Evolutionary conservation across 1,284 basidiomycete genomes (phyloP).

Genomic region (Irpex rosettiformis): DNA sequence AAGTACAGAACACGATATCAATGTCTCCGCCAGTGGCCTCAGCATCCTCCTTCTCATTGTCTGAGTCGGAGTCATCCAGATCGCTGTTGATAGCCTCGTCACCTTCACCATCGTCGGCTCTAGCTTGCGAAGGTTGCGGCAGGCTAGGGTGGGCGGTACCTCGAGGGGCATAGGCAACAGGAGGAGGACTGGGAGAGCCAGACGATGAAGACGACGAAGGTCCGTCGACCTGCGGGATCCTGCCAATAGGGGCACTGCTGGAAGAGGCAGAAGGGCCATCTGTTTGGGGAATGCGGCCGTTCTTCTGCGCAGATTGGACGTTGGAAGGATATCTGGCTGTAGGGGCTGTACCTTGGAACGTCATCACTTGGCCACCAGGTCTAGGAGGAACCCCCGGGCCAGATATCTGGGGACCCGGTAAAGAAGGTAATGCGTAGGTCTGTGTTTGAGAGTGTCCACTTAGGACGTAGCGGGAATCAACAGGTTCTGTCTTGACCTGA

Average conservation of each 20-base stretch:
- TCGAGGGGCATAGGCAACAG: conserved; percentile 59
- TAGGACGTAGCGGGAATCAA: conserved; percentile 63
- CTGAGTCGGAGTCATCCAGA: conserved; percentile 90
- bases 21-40: conserved; percentile 70
- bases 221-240: conserved; percentile 61
- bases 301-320: conserved; percentile 8
- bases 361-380: conserved; percentile 41
- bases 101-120: conserved; percentile 41
- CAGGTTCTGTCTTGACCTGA: conserved; percentile 61
- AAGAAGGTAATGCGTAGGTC: conserved; percentile 53
- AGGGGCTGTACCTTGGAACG: conserved; percentile 24
- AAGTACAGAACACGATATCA: conserved; percentile 97
- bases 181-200: conserved; percentile 61
- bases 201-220: conserved; percentile 33
- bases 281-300: conserved; percentile 54
- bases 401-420: conserved; percentile 58
- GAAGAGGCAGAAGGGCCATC: conserved; percentile 33
- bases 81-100: conserved; percentile 94
- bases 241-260: conserved; percentile 51
- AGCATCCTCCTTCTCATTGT: conserved; percentile 72
- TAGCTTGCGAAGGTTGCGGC: conserved; percentile 15
- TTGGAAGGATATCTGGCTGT: conserved; percentile 23
- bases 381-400: conserved; percentile 34
- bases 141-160: conserved; percentile 35
- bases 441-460: conserved; percentile 35